phyloP scores from a whole-genome alignment of 148 eudicot species.

The Limonium bicolor region DNA sequence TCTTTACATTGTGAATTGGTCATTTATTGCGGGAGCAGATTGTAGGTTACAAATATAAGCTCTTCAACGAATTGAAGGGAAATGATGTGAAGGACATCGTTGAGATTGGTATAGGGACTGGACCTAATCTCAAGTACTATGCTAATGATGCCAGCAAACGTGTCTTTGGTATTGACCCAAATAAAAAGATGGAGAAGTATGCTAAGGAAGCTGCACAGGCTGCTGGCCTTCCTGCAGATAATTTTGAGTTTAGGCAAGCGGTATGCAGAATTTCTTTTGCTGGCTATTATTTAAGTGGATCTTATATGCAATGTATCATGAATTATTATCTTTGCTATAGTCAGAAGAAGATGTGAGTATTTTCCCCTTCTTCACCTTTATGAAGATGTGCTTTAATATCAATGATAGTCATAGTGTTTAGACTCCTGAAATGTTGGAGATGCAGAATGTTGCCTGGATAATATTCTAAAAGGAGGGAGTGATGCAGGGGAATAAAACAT shows the following conservation, averaged over 20 bases:
- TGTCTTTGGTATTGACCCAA: slow-evolving; percentile 66
- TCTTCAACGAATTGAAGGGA: slow-evolving; percentile 47
- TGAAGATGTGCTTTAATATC: too few relatives aligned
- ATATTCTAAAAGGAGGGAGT: too few relatives aligned
- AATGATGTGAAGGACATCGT: slow-evolving; percentile 31
- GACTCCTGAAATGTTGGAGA: too few relatives aligned
- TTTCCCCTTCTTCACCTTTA: too few relatives aligned
- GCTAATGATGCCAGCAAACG: slow-evolving; percentile 16
- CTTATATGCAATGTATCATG: too few relatives aligned
- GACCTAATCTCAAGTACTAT: slow-evolving; percentile 76
- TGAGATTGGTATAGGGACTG: slow-evolving; percentile 78
- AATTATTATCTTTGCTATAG: too few relatives aligned
- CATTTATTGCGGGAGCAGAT: slow-evolving; percentile 17
- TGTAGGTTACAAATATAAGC: slow-evolving; percentile 50
- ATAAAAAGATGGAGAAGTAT: slow-evolving; percentile 70
- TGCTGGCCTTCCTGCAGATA: slow-evolving; percentile 35
- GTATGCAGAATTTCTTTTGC: too few relatives aligned
- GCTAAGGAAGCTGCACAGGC: slow-evolving; percentile 46
- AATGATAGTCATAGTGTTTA: too few relatives aligned
- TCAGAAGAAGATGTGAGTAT: too few relatives aligned
- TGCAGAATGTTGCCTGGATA: too few relatives aligned
- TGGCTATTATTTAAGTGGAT: too few relatives aligned
- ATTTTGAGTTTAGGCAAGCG: slow-evolving; percentile 47
- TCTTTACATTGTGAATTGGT: background rate
- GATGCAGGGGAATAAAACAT: too few relatives aligned